phyloP scores from a whole-genome alignment of 2,329 filamentous ascomycete species.

The Oidium heveae region DNA sequence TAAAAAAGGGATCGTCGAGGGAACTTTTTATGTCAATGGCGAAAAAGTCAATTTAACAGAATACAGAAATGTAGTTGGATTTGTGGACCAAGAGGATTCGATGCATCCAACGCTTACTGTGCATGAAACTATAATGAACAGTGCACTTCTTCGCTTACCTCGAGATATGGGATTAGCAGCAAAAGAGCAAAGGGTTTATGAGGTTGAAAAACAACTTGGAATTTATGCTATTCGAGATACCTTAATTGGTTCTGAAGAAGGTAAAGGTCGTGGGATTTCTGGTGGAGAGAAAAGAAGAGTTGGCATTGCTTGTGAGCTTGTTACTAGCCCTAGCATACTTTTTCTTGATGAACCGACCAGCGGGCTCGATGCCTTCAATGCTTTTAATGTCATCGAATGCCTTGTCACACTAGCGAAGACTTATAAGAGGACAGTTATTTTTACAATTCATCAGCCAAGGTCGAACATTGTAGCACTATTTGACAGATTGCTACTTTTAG shows the following conservation, averaged over 20 bases:
- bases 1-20: constrained; percentile 56
- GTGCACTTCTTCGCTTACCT: constrained; percentile 74
- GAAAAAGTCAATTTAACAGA: constrained; percentile 66
- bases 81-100: constrained; percentile 94
- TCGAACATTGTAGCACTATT: constrained; percentile 97
- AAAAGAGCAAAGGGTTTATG: constrained; percentile 79
- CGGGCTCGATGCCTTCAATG: constrained; percentile 86
- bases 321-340: constrained; percentile 88
- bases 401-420: constrained; percentile 83
- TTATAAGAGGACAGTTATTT: constrained; percentile 90
- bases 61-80: constrained; percentile 80
- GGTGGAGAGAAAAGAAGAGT: constrained; percentile 92
- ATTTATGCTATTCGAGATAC: constrained; percentile 89
- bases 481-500: constrained; percentile 75
- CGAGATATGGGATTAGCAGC: constrained; percentile 64
- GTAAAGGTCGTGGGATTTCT: constrained; percentile 80
- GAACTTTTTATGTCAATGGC: constrained; percentile 81
- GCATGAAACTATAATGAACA: constrained; percentile 91
- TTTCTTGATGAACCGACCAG: constrained; percentile 96
- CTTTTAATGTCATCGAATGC: constrained; percentile 93
- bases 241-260: constrained; percentile 86
- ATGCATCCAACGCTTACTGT: constrained; percentile 91
- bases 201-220: constrained; percentile 87
- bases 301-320: constrained; percentile 88
- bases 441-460: constrained; percentile 92